Base-by-base conservation (phyloP, 2,329 filamentous ascomycete species). In the Hymenoscyphus fructigenus region DNA sequence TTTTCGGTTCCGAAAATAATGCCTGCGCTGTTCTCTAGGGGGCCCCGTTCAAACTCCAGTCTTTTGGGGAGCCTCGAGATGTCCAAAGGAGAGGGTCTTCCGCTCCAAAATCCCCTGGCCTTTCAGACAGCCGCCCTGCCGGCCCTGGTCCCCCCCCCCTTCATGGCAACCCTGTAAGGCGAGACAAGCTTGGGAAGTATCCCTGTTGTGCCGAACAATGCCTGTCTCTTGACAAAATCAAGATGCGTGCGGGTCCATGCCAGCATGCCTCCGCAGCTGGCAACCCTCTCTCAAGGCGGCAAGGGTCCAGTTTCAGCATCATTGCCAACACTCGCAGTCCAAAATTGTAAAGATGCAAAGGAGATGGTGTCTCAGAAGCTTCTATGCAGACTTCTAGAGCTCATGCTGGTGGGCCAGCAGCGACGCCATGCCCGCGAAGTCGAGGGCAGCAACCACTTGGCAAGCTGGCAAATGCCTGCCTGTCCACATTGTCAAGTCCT, bases 351-450 rank as follows among this genome's bases (percentile, higher is more conserved):
- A 53, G 47, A 53, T 53, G 47, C 47, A 53, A 53, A 53, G 47
- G 26, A 60, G 58, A 26, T 53, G 47, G 47, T 62, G 69, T 71
- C 69, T 72, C 60, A 69, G 58, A 69, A 63, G 59, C 70, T 73
- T 73, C 71, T 64, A 72, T 72, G 62, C 69, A 65, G 61, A 62
- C 58, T 71, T 71, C 69, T 61, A 70, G 63, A 69, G 61, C 64
- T 66, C 61, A 68, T 70, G 69, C 65, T 63, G 26, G 55, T 28
- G 53, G 44, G 23, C 20, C 60, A 36, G 41, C 38, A 59, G 50
- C 29, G 26, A n/a, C 5, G 34, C 44, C 29, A 29, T 61, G 60
- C 41, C 60, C 56, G 57, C 47, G 38, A 59, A 44, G 57, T 17
- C 15, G 17, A 50, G 36, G 28, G 59, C 44, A 53, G 44, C 59